These are phyloP conservation scores for Pseudogymnoascus sp. DNA, from an alignment of 2,329 filamentous ascomycete species.

Conservation along the genomic window DNA sequence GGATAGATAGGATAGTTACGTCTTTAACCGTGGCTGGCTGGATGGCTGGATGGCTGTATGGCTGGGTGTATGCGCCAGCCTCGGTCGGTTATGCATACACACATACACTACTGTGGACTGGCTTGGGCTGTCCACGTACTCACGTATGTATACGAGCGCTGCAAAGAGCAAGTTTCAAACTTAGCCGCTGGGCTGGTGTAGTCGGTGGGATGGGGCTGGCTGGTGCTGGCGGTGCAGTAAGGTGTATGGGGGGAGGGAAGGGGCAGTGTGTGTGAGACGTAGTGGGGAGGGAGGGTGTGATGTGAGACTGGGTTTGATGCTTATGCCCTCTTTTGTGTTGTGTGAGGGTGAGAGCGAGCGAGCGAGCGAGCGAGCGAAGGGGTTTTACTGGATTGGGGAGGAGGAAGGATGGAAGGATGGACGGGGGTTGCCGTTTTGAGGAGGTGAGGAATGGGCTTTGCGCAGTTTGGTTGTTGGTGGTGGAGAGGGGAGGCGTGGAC, in stretches of 20 bases:
- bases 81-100: no score
- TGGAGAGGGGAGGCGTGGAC: no score
- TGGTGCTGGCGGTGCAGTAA: no score
- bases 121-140: no score
- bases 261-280: not conserved
- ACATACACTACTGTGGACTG: no score
- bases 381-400: not conserved
- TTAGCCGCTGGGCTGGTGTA: not conserved
- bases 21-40: not conserved
- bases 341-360: no score
- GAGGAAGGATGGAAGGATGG: not conserved
- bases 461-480: no score
- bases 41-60: not conserved
- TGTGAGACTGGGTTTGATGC: not conserved
- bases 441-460: no score
- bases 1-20: no score
- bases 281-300: not conserved
- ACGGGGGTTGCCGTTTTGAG: not conserved
- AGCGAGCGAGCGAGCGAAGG: no score
- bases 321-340: not conserved
- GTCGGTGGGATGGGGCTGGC: not conserved
- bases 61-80: no score
- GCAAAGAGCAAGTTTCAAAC: not conserved
- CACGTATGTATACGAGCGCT: not conserved
- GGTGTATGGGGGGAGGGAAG: no score